Evolutionary conservation across 2,329 filamentous ascomycete species (phyloP).

Genomic region (Apiospora saccharicola): DNA sequence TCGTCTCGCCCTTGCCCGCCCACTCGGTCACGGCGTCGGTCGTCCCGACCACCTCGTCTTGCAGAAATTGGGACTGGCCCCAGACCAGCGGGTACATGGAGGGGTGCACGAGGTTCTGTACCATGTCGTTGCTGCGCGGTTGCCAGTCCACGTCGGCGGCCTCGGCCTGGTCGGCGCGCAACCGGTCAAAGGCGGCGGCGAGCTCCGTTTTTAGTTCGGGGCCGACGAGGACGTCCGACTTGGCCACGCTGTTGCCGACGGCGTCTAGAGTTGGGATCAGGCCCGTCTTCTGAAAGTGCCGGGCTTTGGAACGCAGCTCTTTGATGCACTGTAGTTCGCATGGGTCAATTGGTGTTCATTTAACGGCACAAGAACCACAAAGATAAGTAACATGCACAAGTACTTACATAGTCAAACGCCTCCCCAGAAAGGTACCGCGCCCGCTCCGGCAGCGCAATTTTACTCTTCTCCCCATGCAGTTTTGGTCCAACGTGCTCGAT

Average conservation of each 20-base stretch:
- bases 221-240: conserved; percentile 58
- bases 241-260: conserved; percentile 50
- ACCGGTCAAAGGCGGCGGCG: conserved; percentile 44
- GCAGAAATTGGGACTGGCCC: conserved; percentile 35
- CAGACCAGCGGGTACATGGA: conserved; percentile 65
- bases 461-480: not conserved
- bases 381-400: too few species aligned
- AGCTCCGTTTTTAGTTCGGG: conserved; percentile 43
- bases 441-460: not conserved
- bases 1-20: conserved; percentile 38
- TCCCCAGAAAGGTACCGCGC: conserved; percentile 31
- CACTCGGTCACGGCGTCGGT: conserved; percentile 34
- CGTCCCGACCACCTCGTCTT: conserved; percentile 28
- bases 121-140: conserved; percentile 57
- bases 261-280: conserved; percentile 55
- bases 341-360: conserved; percentile 26
- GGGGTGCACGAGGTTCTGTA: conserved; percentile 66
- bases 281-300: conserved; percentile 48
- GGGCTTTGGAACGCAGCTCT: conserved; percentile 59
- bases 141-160: conserved; percentile 59
- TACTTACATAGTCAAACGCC: conserved; percentile 34
- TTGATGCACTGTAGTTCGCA: conserved; percentile 40
- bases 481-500: not conserved
- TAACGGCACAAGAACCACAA: too few species aligned
- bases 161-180: conserved; percentile 54